phyloP scores from a whole-genome alignment of 2,329 filamentous ascomycete genomes.

The Ascochyta lentis region DNA sequence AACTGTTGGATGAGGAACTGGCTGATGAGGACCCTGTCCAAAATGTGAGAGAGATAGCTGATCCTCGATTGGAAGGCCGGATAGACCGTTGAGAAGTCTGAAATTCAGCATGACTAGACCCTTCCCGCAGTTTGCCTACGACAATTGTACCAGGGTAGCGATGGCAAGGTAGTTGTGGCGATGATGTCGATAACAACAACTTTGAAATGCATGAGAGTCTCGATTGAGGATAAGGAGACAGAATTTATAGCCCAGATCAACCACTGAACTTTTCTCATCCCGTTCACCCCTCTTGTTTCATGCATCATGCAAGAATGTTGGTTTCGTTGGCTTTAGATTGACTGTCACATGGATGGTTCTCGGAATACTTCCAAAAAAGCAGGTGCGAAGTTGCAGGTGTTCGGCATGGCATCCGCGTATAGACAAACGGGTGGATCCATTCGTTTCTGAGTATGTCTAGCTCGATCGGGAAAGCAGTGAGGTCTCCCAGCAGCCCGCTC shows the following conservation, averaged over 20 bases:
- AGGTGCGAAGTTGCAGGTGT: neutral
- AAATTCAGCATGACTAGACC: neutral
- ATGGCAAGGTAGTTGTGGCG: no score
- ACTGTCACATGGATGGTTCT: neutral
- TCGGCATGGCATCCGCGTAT: slow-evolving; percentile 1
- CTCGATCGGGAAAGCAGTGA: neutral
- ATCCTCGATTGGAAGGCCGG: slow-evolving; percentile 25
- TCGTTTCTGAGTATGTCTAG: neutral
- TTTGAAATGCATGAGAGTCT: no score
- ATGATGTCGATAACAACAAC: no score
- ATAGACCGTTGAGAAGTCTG: slow-evolving; percentile 23
- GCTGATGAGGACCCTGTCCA: slow-evolving; percentile 30
- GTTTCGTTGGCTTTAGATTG: slow-evolving; percentile 11
- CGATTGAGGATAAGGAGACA: no score
- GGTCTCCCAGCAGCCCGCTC: neutral
- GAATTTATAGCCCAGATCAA: neutral
- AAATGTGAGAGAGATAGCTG: slow-evolving; percentile 30
- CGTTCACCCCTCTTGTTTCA: neutral
- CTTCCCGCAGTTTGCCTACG: neutral
- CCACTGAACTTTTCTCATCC: neutral
- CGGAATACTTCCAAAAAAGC: slow-evolving; percentile 7
- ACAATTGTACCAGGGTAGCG: neutral
- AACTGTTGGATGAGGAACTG: slow-evolving; percentile 25
- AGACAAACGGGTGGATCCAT: neutral
- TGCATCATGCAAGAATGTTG: neutral